These are phyloP conservation scores for Zizania palustris DNA, from an alignment of 202 grass and related monocot species.

Conservation along the genomic window DNA sequence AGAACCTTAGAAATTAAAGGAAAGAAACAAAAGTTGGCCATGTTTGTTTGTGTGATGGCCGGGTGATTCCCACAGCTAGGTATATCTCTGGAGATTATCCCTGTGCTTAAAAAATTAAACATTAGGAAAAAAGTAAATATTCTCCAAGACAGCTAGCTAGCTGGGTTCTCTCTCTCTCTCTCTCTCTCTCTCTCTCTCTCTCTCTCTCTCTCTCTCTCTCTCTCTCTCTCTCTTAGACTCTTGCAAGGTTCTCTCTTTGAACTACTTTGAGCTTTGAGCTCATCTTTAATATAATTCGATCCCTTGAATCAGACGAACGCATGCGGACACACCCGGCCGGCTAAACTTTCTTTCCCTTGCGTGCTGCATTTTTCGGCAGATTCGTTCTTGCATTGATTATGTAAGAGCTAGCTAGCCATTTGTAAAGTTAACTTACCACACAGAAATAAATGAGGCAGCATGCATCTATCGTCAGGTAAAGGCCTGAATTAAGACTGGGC, in stretches of 20 bases:
- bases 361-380: slow-evolving; percentile 23
- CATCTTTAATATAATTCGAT: slow-evolving; percentile 63
- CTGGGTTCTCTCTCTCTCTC: too few species aligned
- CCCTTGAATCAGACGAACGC: slow-evolving; percentile 55
- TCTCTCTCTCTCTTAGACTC: slow-evolving; percentile 60
- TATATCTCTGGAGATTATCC: too few species aligned
- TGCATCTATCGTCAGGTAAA: slow-evolving; percentile 5
- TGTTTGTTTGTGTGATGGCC: background rate
- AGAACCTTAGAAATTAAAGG: slow-evolving; percentile 6
- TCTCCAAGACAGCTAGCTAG: slow-evolving; percentile 56
- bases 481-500: slow-evolving; percentile 38
- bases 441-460: slow-evolving; percentile 29
- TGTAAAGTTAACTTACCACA: slow-evolving; percentile 39
- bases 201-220: too few species aligned
- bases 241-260: slow-evolving; percentile 63
- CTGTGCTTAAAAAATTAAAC: slow-evolving; percentile 21
- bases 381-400: slow-evolving; percentile 28
- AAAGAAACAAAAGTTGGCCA: slow-evolving; percentile 26
- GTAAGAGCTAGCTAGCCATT: too few species aligned
- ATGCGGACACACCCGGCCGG: background rate
- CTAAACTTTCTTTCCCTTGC: slow-evolving; percentile 38
- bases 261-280: slow-evolving; percentile 64
- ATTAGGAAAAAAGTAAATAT: slow-evolving; percentile 61
- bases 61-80: too few species aligned
- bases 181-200: too few species aligned